Evolutionary conservation across 202 grass and related monocot genomes (phyloP), one percentile per base, ranked within the genome.

Genomic region (Musa balbisiana): DNA sequence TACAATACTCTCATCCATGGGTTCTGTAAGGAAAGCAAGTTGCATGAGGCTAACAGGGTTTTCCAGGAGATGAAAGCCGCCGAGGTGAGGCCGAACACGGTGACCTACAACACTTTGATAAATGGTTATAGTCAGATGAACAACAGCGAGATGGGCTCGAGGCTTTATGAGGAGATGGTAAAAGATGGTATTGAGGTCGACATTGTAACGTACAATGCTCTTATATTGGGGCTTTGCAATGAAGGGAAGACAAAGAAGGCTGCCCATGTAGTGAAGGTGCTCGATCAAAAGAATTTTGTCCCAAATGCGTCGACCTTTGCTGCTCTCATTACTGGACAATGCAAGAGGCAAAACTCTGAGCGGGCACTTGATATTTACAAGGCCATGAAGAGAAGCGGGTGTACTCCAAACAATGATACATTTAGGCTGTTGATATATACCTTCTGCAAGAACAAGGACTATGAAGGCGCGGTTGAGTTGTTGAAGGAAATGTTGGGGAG

Each of bases 371-470:
- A 92, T 62, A 53, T 97, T 74, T 85, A 92, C 75, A 89, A 80
- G 75, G 76, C 76, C 11, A 97, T 97, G 93, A 97, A 90, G 56
- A 92, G 85, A 77, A 79, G 82, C 5, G 90, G 90, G 11, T 92
- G 84, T 69, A 78, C 85, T 72, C 87, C 86, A 0, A 89, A 84
- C 51, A 78, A 76, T 8, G 70, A 85, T 62, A 80, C 60, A 0
- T 88, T 85, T 78, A 88, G 84, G 82, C 70, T 82, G 53, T 78
- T 91, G 29, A 69, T 92, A 82, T 92, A 87, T 55, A 82, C 90
- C 63, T 92, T 92, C 25, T 92, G 87, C 67, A 87, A 87, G 65
- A 97, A 97, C 76, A 84, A 86, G 62, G 93, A 97, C 79, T 87
- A 87, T 73, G 90, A 97, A 82, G 90, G 93, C 59, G 93, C 93